Evolutionary conservation across 192 early-diverging fungal genomes (phyloP).

Genomic region (Entomortierella lignicola): DNA sequence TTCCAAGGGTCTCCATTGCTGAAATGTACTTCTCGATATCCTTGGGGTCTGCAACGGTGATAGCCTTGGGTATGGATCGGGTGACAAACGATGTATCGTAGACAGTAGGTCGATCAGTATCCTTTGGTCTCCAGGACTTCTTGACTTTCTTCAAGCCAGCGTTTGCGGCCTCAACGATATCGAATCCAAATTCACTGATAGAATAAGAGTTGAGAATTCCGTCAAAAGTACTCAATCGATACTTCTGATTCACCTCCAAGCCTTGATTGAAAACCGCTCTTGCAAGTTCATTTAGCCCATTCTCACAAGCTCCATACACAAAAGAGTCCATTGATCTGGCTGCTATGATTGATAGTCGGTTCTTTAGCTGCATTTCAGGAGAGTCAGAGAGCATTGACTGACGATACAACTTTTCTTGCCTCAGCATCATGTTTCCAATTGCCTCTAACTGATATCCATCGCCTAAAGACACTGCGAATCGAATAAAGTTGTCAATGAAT

Average conservation of each 20-base stretch:
- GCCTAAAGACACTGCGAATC: not conserved
- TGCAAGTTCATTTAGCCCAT: conserved; percentile 34
- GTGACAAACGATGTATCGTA: not conserved
- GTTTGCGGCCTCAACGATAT: conserved; percentile 26
- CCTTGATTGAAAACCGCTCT: conserved; percentile 33
- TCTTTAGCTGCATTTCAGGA: not conserved
- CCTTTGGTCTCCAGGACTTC: not conserved
- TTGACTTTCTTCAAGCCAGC: not conserved
- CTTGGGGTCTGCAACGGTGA: conserved; percentile 25
- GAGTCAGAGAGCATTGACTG: not conserved
- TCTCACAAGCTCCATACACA: conserved; percentile 26
- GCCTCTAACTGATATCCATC: conserved; percentile 25
- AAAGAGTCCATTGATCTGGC: conserved; percentile 37
- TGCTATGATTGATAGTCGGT: conserved; percentile 16
- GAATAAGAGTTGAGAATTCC: conserved; percentile 39
- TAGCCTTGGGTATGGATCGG: not conserved
- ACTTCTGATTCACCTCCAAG: conserved; percentile 19
- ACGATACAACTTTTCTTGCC: conserved; percentile 7
- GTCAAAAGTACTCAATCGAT: conserved; percentile 24
- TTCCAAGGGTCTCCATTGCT: conserved; percentile 18
- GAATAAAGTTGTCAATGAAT: conserved; percentile 17
- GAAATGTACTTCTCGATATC: conserved; percentile 26
- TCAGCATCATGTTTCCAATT: conserved; percentile 34
- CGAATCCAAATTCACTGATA: conserved; percentile 49
- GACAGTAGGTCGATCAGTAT: not conserved